Conservation (phyloP, 2,329 filamentous ascomycete genomes). For the Camptophora hylomeconis region DNA sequence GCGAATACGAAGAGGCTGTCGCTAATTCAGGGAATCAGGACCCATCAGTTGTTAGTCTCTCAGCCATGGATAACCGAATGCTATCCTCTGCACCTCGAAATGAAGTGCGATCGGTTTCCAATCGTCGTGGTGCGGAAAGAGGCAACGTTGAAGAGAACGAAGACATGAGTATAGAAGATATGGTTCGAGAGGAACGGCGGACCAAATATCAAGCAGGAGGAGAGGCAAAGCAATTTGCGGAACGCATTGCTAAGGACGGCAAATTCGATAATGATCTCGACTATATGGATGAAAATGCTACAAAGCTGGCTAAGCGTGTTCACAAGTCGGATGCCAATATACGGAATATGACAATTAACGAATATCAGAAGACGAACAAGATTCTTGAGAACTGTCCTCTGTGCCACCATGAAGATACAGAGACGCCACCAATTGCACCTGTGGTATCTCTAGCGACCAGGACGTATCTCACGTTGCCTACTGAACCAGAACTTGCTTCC, state of each 20-base stretch:
- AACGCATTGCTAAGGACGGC: constrained; percentile 83
- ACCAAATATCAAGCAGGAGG: constrained; percentile 66
- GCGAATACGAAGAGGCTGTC: constrained; percentile 67
- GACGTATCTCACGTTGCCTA: constrained; percentile 76
- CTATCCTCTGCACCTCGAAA: constrained; percentile 60
- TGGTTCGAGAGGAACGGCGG: constrained; percentile 86
- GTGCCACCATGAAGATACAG: constrained; percentile 79
- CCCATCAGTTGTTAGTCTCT: constrained; percentile 63
- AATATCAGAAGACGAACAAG: constrained; percentile 80
- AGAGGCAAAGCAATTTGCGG: constrained; percentile 70
- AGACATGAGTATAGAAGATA: constrained; percentile 92
- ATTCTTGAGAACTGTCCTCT: constrained; percentile 80
- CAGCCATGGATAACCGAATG: constrained; percentile 80
- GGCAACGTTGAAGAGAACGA: constrained; percentile 82
- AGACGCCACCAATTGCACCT: constrained; percentile 66
- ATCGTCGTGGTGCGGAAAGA: constrained; percentile 69
- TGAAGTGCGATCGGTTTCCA: constrained; percentile 68
- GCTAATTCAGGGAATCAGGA: constrained; percentile 48
- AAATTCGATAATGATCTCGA: constrained; percentile 89
- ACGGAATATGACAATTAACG: constrained; percentile 72
- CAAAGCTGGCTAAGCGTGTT: constrained; percentile 73
- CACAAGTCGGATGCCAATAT: constrained; percentile 81
- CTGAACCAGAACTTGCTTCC: constrained; percentile 72
- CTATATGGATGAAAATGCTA: constrained; percentile 94
- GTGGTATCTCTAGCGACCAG: constrained; percentile 75